These are phyloP conservation scores for Solanum chmielewskii DNA, from an alignment of 257 asterid species.

Conservation along the genomic window DNA sequence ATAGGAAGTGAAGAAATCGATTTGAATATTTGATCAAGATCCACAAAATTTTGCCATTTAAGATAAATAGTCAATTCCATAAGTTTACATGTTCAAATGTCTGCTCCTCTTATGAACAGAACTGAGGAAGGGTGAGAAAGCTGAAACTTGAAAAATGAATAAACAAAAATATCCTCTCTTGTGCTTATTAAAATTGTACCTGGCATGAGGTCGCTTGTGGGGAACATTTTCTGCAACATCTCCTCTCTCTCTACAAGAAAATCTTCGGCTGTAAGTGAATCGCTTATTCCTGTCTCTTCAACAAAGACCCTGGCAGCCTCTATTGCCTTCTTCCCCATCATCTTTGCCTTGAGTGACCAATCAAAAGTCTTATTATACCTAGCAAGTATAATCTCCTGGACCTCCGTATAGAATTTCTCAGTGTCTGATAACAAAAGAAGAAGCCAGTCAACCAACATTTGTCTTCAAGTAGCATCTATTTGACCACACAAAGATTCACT, in stretches of 20 bases:
- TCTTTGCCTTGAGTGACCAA: slow-evolving; percentile 92
- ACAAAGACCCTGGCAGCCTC: slow-evolving; percentile 94
- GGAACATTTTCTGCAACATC: slow-evolving; percentile 61
- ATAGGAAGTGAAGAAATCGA: background rate
- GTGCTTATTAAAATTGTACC: slow-evolving; percentile 22
- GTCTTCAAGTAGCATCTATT: background rate
- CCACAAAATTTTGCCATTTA: background rate
- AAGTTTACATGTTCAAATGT: background rate
- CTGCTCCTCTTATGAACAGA: background rate
- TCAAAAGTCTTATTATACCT: slow-evolving; percentile 85
- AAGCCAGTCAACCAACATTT: background rate
- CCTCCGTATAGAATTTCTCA: slow-evolving; percentile 86
- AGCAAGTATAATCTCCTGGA: slow-evolving; percentile 79
- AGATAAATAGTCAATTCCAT: background rate
- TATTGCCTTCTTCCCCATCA: slow-evolving; percentile 98
- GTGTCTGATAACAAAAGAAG: slow-evolving; percentile 46
- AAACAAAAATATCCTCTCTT: background rate
- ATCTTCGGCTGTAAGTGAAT: slow-evolving; percentile 72
- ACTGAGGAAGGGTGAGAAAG: background rate
- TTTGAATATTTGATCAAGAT: background rate
- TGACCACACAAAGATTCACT: background rate
- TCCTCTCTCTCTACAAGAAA: slow-evolving; percentile 89
- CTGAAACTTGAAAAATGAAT: background rate
- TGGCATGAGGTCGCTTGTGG: slow-evolving; percentile 91
- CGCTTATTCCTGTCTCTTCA: slow-evolving; percentile 72